Conservation (phyloP, 768 basidiomycete genomes). For the Boletus speciosus region DNA sequence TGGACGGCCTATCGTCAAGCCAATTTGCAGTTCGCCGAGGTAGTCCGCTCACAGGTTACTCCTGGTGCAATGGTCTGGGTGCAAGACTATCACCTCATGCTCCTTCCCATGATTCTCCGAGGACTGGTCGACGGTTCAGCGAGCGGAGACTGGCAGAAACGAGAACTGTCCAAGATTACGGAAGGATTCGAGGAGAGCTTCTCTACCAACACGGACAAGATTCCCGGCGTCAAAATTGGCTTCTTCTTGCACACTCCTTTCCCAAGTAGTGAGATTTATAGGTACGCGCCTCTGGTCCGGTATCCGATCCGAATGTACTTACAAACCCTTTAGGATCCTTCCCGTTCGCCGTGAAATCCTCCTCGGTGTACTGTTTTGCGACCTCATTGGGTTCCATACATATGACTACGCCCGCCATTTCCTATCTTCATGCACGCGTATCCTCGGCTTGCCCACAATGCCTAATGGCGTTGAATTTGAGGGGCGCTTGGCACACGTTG, state of each 20-base stretch:
- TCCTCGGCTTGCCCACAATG: slow-evolving; percentile 92
- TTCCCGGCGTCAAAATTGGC: slow-evolving; percentile 86
- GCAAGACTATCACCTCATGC: slow-evolving; percentile 97
- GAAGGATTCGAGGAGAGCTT: slow-evolving; percentile 61
- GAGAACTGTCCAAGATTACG: slow-evolving; percentile 65
- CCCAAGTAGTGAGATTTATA: slow-evolving; percentile 95
- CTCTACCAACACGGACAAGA: slow-evolving; percentile 34
- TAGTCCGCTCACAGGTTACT: slow-evolving; percentile 70
- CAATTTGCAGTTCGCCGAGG: slow-evolving; percentile 92
- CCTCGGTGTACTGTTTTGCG: slow-evolving; percentile 93
- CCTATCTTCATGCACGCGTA: slow-evolving; percentile 96
- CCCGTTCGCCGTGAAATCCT: slow-evolving; percentile 97
- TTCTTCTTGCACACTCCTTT: slow-evolving; percentile 99
- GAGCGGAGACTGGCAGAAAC: slow-evolving; percentile 51
- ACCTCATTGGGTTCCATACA: slow-evolving; percentile 98
- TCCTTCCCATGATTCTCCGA: slow-evolving; percentile 93
- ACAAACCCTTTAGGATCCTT: slow-evolving; percentile 61
- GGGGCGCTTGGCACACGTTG: slow-evolving; percentile 92
- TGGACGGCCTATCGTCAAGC: slow-evolving; percentile 98
- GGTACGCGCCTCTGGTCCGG: slow-evolving; percentile 48
- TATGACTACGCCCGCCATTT: slow-evolving; percentile 99
- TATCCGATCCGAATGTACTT: slow-evolving; percentile 8
- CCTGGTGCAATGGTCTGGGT: slow-evolving; percentile 98
- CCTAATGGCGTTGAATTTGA: slow-evolving; percentile 97
- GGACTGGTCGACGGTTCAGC: slow-evolving; percentile 75